A percentile compares a stretch with the other conserved stretches of the same genome.
These are phyloP conservation scores for Leccinum griseonigrum DNA, from an alignment of 1,284 basidiomycete species.

Conservation along the genomic window DNA sequence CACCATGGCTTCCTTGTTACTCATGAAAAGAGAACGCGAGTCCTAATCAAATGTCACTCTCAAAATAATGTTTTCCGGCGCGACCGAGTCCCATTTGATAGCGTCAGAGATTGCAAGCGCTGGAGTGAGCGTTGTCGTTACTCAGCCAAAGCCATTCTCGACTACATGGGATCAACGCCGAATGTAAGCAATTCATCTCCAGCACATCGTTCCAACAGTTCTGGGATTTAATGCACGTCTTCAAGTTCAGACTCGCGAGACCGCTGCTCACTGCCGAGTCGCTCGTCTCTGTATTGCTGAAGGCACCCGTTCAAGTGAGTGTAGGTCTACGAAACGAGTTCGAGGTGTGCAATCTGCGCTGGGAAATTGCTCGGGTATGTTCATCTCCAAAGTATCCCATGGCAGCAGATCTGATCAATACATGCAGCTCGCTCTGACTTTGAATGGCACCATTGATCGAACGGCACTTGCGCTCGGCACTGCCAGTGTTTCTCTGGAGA, in stretches of 20 bases:
- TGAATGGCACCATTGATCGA: conserved; percentile 41
- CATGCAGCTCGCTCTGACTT: conserved; percentile 19
- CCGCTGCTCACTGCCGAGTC: conserved; percentile 72
- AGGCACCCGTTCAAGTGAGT: conserved; percentile 69
- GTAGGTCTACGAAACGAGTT: conserved; percentile 65
- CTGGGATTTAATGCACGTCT: background rate
- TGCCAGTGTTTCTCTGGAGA: conserved; percentile 45
- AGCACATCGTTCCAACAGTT: background rate
- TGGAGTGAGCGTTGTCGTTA: conserved; percentile 69
- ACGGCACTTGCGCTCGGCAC: conserved; percentile 44
- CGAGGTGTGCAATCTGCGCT: conserved; percentile 67
- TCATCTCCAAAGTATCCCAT: background rate
- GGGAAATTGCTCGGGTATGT: conserved; percentile 70
- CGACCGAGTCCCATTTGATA: conserved; percentile 71
- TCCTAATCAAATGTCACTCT: conserved; percentile 51
- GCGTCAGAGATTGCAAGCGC: conserved; percentile 71
- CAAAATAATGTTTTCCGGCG: conserved; percentile 70
- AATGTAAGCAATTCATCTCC: conserved; percentile 41
- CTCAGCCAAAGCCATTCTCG: conserved; percentile 57
- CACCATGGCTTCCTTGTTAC: conserved; percentile 73
- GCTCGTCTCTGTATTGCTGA: conserved; percentile 55
- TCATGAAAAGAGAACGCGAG: conserved; percentile 73
- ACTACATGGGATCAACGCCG: conserved; percentile 66
- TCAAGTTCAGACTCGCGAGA: conserved; percentile 52
- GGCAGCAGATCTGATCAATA: background rate